Evolutionary conservation across 306 rosid species (phyloP).

Genomic region (Luffa acutangula): DNA sequence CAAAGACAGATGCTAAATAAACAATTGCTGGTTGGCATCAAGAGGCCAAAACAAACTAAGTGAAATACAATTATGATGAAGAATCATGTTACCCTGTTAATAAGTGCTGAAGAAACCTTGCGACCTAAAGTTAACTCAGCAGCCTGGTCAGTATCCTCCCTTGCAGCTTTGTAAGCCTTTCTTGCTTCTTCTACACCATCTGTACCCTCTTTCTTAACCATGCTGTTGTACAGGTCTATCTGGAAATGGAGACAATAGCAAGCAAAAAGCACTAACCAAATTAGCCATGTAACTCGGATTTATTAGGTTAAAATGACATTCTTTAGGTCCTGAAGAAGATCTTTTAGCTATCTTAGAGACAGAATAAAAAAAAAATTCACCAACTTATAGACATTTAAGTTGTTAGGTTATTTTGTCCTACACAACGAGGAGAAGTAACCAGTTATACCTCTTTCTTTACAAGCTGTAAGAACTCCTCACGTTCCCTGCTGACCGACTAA

Average conservation of each 20-base stretch:
- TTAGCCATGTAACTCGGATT: background rate
- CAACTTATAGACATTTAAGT: background rate
- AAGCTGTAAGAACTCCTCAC: conserved; percentile 86
- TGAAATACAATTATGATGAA: background rate
- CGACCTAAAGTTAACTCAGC: conserved; percentile 39
- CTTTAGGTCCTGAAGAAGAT: background rate
- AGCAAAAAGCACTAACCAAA: background rate
- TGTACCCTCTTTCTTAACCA: conserved; percentile 72
- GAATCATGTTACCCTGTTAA: conserved; percentile 48
- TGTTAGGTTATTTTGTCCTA: background rate
- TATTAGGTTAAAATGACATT: background rate
- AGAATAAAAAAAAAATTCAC: background rate
- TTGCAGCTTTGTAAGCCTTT: conserved; percentile 85
- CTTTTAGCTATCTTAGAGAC: background rate
- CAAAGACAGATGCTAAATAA: background rate
- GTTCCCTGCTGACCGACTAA: conserved; percentile 92
- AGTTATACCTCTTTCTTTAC: conserved; percentile 79
- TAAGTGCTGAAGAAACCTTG: conserved; percentile 78
- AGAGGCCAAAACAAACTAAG: background rate
- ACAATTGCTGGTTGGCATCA: background rate
- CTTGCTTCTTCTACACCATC: conserved; percentile 56
- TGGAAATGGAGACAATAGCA: conserved; percentile 20
- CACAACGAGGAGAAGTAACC: background rate
- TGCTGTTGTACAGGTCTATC: conserved; percentile 82
- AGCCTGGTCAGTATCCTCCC: conserved; percentile 44